Percentiles rank a stretch among this genome's conserved stretches.
phyloP scores from a whole-genome alignment of 345 rosid species.

The Ricinus communis region DNA sequence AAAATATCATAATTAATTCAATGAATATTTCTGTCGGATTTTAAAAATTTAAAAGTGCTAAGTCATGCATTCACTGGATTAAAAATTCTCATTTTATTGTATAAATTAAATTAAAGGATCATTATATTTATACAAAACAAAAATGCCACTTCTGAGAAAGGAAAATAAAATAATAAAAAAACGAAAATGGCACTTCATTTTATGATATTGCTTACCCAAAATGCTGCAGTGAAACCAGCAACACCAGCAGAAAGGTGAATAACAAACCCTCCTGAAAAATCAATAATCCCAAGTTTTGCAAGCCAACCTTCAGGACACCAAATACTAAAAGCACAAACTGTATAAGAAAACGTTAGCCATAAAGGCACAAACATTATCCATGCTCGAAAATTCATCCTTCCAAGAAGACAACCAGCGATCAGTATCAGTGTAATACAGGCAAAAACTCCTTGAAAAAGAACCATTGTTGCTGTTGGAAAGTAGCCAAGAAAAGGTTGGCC shows the following conservation, averaged over 20 bases:
- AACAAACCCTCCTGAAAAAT: constrained; percentile 53
- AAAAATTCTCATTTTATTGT: too few relatives aligned
- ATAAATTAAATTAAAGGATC: too few relatives aligned
- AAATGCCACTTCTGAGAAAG: too few relatives aligned
- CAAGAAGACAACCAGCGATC: constrained; percentile 42
- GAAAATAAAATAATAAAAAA: too few relatives aligned
- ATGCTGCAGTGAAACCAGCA: constrained; percentile 57
- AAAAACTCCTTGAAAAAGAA: constrained; percentile 45
- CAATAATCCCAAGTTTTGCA: constrained; percentile 48
- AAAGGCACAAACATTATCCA: constrained; percentile 55
- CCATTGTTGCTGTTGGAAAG: constrained; percentile 50
- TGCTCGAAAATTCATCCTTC: constrained; percentile 55
- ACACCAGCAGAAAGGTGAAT: constrained; percentile 53
- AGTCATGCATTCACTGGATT: too few relatives aligned
- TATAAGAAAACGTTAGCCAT: constrained; percentile 48
- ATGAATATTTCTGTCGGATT: too few relatives aligned
- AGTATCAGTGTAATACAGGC: constrained; percentile 46
- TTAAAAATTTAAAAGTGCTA: too few relatives aligned
- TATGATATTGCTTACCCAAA: constrained; percentile 32
- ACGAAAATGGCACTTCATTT: too few relatives aligned
- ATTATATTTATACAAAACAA: too few relatives aligned
- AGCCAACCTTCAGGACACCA: constrained; percentile 53
- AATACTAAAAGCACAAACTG: constrained; percentile 40
- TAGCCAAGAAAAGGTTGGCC: constrained; percentile 33
- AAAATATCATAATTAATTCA: too few relatives aligned